A percentile compares a stretch with the other conserved stretches of the same genome.
Evolutionary conservation across 2,329 filamentous ascomycete species (phyloP).

Genomic region (Exophiala sp.): DNA sequence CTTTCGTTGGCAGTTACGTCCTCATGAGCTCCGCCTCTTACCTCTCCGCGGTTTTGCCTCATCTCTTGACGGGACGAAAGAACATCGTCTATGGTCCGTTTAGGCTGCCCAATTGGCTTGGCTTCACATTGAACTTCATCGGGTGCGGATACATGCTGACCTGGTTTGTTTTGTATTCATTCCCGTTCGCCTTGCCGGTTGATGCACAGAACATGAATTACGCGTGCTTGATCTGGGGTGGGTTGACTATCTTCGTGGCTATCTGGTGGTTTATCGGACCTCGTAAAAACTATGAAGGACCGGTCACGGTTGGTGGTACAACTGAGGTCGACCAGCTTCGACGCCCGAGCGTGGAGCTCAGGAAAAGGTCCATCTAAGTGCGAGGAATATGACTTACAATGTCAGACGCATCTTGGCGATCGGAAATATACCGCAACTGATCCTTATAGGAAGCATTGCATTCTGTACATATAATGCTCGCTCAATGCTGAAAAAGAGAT

Average conservation of each 20-base stretch:
- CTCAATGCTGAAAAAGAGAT: too few relatives aligned
- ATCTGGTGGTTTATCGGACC: conserved; percentile 39
- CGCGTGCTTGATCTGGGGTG: conserved; percentile 50
- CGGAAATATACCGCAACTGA: too few relatives aligned
- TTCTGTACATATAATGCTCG: too few relatives aligned
- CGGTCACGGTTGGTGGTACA: conserved; percentile 3
- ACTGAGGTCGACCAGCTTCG: conserved; percentile 6
- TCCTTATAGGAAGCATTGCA: too few relatives aligned
- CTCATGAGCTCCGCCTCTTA: conserved; percentile 58
- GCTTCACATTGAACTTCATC: conserved; percentile 49
- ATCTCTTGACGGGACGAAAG: conserved; percentile 51
- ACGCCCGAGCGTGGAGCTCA: neutral
- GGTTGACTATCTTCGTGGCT: conserved; percentile 49
- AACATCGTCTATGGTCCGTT: conserved; percentile 53
- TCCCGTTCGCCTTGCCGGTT: conserved; percentile 50
- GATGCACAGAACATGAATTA: conserved; percentile 53
- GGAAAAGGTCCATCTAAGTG: neutral
- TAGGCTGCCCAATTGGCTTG: conserved; percentile 49
- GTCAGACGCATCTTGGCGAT: too few relatives aligned
- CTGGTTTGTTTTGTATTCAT: conserved; percentile 59
- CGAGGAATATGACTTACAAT: too few relatives aligned
- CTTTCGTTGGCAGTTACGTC: conserved; percentile 58
- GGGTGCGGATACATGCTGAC: conserved; percentile 53
- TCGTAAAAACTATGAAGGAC: conserved; percentile 19
- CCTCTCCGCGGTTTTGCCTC: conserved; percentile 50